Conservation (phyloP, 495 filamentous ascomycete species). For the Podospora appendiculata region DNA sequence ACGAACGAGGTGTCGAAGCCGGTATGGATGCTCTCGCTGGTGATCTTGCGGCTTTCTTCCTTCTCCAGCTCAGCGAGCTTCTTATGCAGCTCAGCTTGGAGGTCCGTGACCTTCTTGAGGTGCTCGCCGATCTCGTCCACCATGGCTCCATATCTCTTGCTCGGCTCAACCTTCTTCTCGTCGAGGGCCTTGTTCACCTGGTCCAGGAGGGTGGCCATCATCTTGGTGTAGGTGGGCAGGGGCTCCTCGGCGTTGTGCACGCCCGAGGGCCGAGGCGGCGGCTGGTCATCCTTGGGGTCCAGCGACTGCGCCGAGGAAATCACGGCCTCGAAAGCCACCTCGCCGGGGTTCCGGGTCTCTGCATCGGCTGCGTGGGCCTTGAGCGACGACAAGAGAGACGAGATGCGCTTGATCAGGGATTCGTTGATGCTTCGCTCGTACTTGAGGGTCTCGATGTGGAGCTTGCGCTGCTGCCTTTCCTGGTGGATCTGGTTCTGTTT, state of each 20-base stretch:
- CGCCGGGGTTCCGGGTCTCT: conserved; percentile 55
- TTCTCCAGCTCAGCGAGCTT: conserved; percentile 78
- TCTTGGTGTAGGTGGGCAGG: conserved; percentile 81
- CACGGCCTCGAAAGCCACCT: conserved; percentile 78
- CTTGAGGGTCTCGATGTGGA: conserved; percentile 83
- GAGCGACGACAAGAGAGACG: conserved; percentile 62
- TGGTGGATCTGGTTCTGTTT: conserved; percentile 96
- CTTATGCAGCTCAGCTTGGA: conserved; percentile 64
- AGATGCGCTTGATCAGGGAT: conserved; percentile 75
- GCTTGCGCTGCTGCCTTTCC: conserved; percentile 72
- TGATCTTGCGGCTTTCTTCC: conserved; percentile 85
- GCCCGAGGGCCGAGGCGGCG: conserved; percentile 62
- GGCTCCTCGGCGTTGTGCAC: conserved; percentile 66
- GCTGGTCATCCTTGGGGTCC: conserved; percentile 65
- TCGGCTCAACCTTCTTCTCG: conserved; percentile 46
- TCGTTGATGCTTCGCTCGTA: conserved; percentile 94
- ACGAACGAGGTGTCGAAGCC: conserved; percentile 83
- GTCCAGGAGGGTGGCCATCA: conserved; percentile 89
- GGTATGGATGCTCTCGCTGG: conserved; percentile 83
- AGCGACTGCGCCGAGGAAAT: conserved; percentile 58
- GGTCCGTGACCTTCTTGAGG: conserved; percentile 61
- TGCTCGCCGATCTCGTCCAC: conserved; percentile 69
- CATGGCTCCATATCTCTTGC: conserved; percentile 62
- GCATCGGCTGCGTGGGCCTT: conserved; percentile 60
- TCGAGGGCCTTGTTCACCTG: conserved; percentile 88